Percentiles rank a stretch among this genome's conserved stretches.
phyloP scores from a whole-genome alignment of 805 yeast genomes.

The Henningerozyma blattae region DNA sequence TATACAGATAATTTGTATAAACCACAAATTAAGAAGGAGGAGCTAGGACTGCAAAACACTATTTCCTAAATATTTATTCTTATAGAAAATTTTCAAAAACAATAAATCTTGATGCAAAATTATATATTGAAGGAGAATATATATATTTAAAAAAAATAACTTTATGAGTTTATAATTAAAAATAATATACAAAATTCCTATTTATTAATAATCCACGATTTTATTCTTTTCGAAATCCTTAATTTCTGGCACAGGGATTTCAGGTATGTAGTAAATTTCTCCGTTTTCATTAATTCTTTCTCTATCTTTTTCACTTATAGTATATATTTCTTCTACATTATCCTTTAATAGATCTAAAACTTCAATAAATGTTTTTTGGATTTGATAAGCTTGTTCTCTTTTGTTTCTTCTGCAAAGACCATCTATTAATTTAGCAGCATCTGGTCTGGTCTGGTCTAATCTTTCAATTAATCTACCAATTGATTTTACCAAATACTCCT shows the following conservation, averaged over 20 bases:
- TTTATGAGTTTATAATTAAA: background rate
- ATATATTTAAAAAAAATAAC: too few relatives aligned
- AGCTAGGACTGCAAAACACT: too few relatives aligned
- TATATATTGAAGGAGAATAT: background rate
- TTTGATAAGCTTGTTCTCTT: slow-evolving; percentile 70
- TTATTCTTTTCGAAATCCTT: slow-evolving; percentile 47
- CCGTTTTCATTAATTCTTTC: slow-evolving; percentile 88
- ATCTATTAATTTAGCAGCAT: slow-evolving; percentile 62
- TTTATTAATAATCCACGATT: slow-evolving; percentile 42
- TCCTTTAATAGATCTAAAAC: slow-evolving; percentile 43
- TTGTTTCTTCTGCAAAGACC: slow-evolving; percentile 61
- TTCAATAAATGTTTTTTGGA: slow-evolving; percentile 56
- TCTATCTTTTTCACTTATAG: slow-evolving; percentile 72
- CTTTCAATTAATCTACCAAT: slow-evolving; percentile 82
- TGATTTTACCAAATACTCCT: slow-evolving; percentile 82
- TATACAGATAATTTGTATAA: slow-evolving; percentile 24
- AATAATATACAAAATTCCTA: background rate
- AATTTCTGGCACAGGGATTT: slow-evolving; percentile 59
- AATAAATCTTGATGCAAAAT: background rate
- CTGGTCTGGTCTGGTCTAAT: slow-evolving; percentile 58
- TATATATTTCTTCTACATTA: slow-evolving; percentile 65
- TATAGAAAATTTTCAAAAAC: background rate
- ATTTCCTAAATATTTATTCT: too few relatives aligned
- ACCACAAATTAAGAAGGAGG: too few relatives aligned
- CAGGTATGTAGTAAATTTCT: slow-evolving; percentile 63